Evolutionary conservation across 1,284 basidiomycete genomes (phyloP).

Genomic region (Gomphus sp.): DNA sequence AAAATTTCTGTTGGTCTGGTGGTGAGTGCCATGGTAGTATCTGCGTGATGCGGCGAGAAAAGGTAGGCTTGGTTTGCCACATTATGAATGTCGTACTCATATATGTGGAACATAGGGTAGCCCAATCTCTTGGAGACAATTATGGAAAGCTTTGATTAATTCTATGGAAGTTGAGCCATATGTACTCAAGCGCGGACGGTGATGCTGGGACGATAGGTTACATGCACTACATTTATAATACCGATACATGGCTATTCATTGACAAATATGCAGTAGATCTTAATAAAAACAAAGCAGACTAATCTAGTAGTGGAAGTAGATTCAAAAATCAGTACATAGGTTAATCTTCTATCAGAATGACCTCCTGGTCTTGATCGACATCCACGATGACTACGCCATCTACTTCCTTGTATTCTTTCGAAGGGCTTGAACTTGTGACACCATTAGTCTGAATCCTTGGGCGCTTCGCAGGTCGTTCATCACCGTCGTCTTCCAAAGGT

Average conservation of each 20-base stretch:
- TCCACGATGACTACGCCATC: slow-evolving; percentile 58
- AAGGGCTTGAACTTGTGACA: slow-evolving; percentile 35
- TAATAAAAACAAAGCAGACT: neutral
- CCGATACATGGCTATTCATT: neutral
- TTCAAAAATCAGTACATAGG: neutral
- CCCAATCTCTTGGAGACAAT: slow-evolving; percentile 64
- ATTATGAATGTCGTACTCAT: neutral
- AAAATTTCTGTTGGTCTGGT: slow-evolving; percentile 39
- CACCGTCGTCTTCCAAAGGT: slow-evolving; percentile 44
- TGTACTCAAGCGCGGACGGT: slow-evolving; percentile 29
- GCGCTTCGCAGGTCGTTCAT: slow-evolving; percentile 49
- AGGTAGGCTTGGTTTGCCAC: slow-evolving; percentile 29
- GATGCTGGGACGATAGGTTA: neutral
- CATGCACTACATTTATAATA: neutral
- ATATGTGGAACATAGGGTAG: slow-evolving; percentile 39
- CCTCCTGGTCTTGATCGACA: slow-evolving; percentile 42
- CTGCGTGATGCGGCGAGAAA: slow-evolving; percentile 56
- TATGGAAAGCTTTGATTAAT: slow-evolving; percentile 56
- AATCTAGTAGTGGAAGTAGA: neutral
- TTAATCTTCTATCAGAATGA: slow-evolving; percentile 35
- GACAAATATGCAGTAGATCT: neutral
- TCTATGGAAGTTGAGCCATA: slow-evolving; percentile 43
- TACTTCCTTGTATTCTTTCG: slow-evolving; percentile 54
- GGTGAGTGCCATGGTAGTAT: slow-evolving; percentile 40
- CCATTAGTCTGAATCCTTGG: slow-evolving; percentile 1